These are phyloP conservation scores for Clarireedia homoeocarpa DNA, from an alignment of 2,329 filamentous ascomycete species.

Conservation along the genomic window DNA sequence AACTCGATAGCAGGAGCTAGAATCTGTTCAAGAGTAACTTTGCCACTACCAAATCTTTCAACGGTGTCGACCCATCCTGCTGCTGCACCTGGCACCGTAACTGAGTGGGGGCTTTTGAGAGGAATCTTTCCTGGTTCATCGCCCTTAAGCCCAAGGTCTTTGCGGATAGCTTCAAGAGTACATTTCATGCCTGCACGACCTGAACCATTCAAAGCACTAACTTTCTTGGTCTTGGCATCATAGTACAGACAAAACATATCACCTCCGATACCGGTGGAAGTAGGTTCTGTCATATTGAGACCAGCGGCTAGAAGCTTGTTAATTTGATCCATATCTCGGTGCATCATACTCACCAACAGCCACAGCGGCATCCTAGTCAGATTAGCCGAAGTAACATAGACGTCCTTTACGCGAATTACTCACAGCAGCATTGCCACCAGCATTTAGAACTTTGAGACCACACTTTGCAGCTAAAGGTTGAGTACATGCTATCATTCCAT, in stretches of 20 bases:
- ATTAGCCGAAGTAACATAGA: too few relatives aligned
- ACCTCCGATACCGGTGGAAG: conserved; percentile 88
- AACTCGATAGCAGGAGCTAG: conserved; percentile 76
- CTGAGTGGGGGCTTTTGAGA: conserved; percentile 67
- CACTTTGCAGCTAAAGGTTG: conserved; percentile 87
- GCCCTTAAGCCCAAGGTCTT: conserved; percentile 57
- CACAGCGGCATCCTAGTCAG: conserved; percentile 77
- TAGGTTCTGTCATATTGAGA: conserved; percentile 88
- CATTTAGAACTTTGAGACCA: conserved; percentile 74
- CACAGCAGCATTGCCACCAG: conserved; percentile 90
- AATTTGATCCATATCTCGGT: background rate
- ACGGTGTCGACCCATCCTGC: conserved; percentile 91
- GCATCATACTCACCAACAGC: conserved; percentile 59
- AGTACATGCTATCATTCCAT: conserved; percentile 83
- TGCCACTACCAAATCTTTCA: conserved; percentile 83
- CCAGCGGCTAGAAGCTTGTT: conserved; percentile 58
- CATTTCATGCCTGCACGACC: conserved; percentile 68
- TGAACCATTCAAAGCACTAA: conserved; percentile 85
- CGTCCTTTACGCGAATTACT: conserved; percentile 29
- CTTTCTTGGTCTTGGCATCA: conserved; percentile 54
- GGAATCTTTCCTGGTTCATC: conserved; percentile 57
- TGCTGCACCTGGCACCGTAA: conserved; percentile 82
- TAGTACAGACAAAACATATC: conserved; percentile 53
- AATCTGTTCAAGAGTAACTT: conserved; percentile 67
- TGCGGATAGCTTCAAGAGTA: conserved; percentile 62